These are phyloP conservation scores for Colletotrichum zoysiae DNA, from an alignment of 2,329 filamentous ascomycete species.

Conservation along the genomic window DNA sequence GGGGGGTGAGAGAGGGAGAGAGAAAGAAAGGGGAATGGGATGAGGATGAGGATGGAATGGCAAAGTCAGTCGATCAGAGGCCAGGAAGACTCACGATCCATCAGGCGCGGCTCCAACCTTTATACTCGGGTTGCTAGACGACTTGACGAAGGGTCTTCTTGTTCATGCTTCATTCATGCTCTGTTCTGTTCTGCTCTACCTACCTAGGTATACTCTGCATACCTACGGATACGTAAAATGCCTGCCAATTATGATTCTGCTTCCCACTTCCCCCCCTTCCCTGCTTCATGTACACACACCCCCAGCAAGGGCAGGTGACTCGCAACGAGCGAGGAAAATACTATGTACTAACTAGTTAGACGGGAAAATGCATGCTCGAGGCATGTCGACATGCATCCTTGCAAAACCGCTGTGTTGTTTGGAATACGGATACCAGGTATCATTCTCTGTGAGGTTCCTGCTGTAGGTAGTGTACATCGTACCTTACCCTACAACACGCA, in stretches of 20 bases:
- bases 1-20: neutral
- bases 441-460: constrained; percentile 11
- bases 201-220: neutral
- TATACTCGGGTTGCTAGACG: constrained; percentile 24
- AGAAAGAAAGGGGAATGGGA: neutral
- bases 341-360: too few species aligned
- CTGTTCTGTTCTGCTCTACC: neutral
- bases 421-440: neutral
- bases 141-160: constrained; percentile 12
- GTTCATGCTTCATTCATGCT: constrained; percentile 20
- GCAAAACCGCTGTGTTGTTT: constrained; percentile 8
- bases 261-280: neutral
- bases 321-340: constrained; percentile 18
- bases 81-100: constrained; percentile 29
- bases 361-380: constrained; percentile 21
- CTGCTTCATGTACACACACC: constrained; percentile 9
- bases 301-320: constrained; percentile 35
- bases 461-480: neutral
- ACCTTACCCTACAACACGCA: neutral
- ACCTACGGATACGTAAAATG: neutral
- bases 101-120: constrained; percentile 26
- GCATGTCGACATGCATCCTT: constrained; percentile 39
- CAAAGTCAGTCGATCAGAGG: constrained; percentile 32
- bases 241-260: constrained; percentile 6
- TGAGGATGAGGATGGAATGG: constrained; percentile 13